Base-by-base conservation (phyloP, 306 rosid species). In the Cicer judaicum region DNA sequence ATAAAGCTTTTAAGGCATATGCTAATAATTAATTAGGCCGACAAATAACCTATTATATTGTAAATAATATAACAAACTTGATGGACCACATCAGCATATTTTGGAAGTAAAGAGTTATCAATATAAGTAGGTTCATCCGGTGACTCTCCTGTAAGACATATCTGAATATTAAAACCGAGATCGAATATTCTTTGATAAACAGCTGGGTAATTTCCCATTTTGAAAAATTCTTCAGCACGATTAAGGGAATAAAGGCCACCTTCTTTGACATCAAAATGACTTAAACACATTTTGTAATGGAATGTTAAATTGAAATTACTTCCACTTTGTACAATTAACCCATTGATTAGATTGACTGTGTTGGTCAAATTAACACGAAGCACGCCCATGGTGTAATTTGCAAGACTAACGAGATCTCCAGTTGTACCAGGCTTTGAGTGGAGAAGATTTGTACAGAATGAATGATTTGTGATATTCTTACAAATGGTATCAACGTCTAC, bases 131-230 rank as follows among this genome's bases (percentile, higher is more conserved):
- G 48, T 2, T 43, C 12, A 43, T 5, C 10, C 10, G 11, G 48
- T 43, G 48, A 43, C 48, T 43, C 48, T 44, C 11, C 11, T 44
- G 49, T 1, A 44, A 44, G 2, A 44, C 49, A 44, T 2, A 10
- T 2, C 2, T 2, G 3, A 44, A 13, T 13, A 8, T 10, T 10
- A 44, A 44, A 44, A 8, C 0, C 49, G 10, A 10, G 2, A 0
- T 3, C 1, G 1, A 8, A 0, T 1, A 44, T 2, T 2, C 2
- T 4, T 2, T 2, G 0, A 10, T 2, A 2, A 11, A 44, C 10
- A 44, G 11, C 12, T 10, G 2, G 2, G 13, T 44, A 44, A 10
- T 44, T 11, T 44, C 13, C 2, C 13, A 0, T 0, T 10, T 44
- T 8, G 5, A 21, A 2, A 21, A 21, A 2, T 21, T 21, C 24